Evolutionary conservation across 2,329 filamentous ascomycete genomes (phyloP).

Genomic region (Leptographium wingfieldii): DNA sequence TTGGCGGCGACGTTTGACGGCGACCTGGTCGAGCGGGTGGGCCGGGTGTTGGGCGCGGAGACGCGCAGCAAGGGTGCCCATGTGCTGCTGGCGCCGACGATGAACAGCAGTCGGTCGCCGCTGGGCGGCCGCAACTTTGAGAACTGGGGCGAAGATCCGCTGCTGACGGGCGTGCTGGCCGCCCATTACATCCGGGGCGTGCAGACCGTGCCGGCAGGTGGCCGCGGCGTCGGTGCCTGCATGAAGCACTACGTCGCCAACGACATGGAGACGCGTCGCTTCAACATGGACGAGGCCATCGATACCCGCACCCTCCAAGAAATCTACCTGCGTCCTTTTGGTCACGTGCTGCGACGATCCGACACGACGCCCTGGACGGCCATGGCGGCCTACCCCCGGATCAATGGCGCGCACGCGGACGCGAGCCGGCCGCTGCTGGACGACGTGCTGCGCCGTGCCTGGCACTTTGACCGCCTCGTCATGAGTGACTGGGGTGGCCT

Average conservation of each 20-base stretch:
- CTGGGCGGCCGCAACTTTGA: conserved; percentile 25
- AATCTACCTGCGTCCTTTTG: conserved; percentile 25
- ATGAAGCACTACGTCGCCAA: conserved; percentile 29
- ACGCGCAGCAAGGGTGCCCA: no score
- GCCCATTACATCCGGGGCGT: no score
- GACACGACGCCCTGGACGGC: background rate
- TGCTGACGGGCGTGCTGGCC: conserved; percentile 22
- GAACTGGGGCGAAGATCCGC: conserved; percentile 22
- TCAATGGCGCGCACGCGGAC: no score
- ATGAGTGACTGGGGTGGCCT: conserved; percentile 24
- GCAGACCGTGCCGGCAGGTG: no score
- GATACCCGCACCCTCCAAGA: conserved; percentile 21
- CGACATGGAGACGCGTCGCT: conserved; percentile 21
- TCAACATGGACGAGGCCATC: no score
- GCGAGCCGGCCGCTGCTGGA: conserved; percentile 19
- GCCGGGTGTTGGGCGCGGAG: no score
- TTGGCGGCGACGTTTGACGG: no score
- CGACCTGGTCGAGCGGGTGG: no score
- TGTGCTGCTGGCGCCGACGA: conserved; percentile 34
- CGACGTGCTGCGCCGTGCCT: conserved; percentile 23
- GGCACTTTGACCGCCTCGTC: conserved; percentile 9
- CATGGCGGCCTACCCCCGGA: no score
- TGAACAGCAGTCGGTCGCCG: conserved; percentile 27
- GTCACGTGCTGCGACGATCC: conserved; percentile 22
- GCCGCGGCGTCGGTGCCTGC: conserved; percentile 16